Conservation (phyloP, 208 protist species). For the Trypanosoma boissoni region DNA sequence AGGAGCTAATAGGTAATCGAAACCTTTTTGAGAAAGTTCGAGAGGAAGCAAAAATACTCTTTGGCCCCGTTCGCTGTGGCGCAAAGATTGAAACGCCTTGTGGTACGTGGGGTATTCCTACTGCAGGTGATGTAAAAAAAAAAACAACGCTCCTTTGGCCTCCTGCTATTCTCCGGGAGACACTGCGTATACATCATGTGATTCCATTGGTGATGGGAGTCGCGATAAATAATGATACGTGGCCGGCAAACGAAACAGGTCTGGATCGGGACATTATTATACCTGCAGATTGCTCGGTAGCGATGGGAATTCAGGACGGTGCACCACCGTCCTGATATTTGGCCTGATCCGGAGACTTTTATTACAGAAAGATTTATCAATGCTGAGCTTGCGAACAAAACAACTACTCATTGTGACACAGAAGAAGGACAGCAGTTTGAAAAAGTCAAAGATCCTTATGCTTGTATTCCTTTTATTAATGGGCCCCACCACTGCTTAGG, state of each 20-base stretch:
- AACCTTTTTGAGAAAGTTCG: constrained; percentile 54
- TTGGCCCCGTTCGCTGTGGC: constrained; percentile 65
- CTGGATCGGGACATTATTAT: constrained; percentile 67
- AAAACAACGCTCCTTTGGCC: constrained; percentile 60
- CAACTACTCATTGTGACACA: constrained; percentile 36
- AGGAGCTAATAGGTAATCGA: constrained; percentile 73
- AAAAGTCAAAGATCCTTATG: constrained; percentile 81
- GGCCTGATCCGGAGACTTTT: constrained; percentile 75
- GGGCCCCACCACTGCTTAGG: constrained; percentile 92
- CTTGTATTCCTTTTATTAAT: constrained; percentile 92
- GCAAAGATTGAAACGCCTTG: constrained; percentile 51
- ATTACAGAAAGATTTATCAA: constrained; percentile 80
- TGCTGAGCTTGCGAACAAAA: constrained; percentile 78
- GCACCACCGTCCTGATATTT: constrained; percentile 77
- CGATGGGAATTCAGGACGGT: constrained; percentile 79
- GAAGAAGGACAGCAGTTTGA: constrained; percentile 38
- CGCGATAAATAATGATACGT: constrained; percentile 74
- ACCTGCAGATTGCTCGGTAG: constrained; percentile 72
- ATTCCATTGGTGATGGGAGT: constrained; percentile 86
- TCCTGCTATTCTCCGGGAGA: constrained; percentile 82
- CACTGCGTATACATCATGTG: constrained; percentile 80
- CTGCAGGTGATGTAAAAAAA: constrained; percentile 47
- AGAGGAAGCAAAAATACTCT: constrained; percentile 62
- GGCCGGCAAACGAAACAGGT: constrained; percentile 66
- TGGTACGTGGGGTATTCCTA: constrained; percentile 63